Conservation (phyloP, 306 rosid species). For the Cicer judaicum region DNA sequence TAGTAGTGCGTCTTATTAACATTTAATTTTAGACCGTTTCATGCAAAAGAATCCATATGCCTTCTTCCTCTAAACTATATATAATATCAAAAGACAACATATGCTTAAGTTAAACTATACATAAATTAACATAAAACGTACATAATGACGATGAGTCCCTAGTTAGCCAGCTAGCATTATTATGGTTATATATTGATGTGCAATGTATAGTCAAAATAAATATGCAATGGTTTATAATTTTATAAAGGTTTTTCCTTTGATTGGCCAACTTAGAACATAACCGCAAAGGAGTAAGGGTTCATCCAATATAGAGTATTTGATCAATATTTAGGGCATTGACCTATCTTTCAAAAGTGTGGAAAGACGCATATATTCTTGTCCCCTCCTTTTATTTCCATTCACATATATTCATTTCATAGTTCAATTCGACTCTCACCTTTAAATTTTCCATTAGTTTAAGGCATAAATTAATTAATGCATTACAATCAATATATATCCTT, state of each 20-base stretch:
- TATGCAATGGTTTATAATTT: conserved; percentile 6
- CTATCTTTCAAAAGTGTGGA: conserved; percentile 42
- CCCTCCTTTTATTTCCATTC: conserved; percentile 30
- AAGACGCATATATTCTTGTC: conserved; percentile 62
- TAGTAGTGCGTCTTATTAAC: conserved; percentile 38
- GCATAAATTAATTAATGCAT: neutral
- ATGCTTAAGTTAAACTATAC: conserved; percentile 20
- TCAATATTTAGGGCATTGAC: conserved; percentile 48
- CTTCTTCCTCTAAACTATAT: conserved; percentile 20
- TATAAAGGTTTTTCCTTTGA: conserved; percentile 26
- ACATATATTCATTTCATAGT: conserved; percentile 29
- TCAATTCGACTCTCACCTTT: neutral
- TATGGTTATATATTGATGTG: conserved; percentile 12
- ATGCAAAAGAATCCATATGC: conserved; percentile 45
- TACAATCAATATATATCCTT: neutral
- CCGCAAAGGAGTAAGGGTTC: conserved; percentile 23
- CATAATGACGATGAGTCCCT: conserved; percentile 36
- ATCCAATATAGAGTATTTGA: conserved; percentile 32
- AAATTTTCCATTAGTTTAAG: conserved; percentile 4
- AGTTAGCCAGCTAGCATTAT: conserved; percentile 31
- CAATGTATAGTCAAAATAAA: conserved; percentile 18
- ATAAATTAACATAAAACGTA: conserved; percentile 17
- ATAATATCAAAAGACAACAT: conserved; percentile 12
- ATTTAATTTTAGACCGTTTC: conserved; percentile 7
- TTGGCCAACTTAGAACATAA: conserved; percentile 51